Percentiles rank a stretch among this genome's conserved stretches.
These are phyloP conservation scores for Penicillium janthinellum DNA, from an alignment of 2,329 filamentous ascomycete genomes.

Conservation along the genomic window DNA sequence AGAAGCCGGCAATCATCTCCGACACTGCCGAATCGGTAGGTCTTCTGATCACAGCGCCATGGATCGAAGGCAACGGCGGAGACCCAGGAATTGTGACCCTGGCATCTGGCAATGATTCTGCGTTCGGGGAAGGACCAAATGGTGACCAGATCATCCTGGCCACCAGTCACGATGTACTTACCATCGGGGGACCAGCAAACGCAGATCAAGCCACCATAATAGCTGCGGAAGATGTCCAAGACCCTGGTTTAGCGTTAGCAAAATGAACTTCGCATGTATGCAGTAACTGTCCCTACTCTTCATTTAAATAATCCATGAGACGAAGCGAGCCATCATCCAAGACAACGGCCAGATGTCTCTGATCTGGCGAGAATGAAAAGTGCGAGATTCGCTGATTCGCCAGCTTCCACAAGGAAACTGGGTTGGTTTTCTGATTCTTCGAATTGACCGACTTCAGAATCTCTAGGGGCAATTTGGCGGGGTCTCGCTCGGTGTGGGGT, in stretches of 20 bases:
- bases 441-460: constrained; percentile 92
- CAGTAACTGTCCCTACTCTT: constrained; percentile 67
- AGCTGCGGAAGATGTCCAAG: constrained; percentile 83
- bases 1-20: constrained; percentile 89
- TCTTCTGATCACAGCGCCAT: constrained; percentile 93
- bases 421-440: constrained; percentile 89
- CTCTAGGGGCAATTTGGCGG: constrained; percentile 54
- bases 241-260: constrained; percentile 57
- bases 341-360: constrained; percentile 81
- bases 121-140: constrained; percentile 91
- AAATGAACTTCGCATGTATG: not conserved
- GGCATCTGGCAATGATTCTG: constrained; percentile 84
- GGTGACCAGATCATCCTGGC: constrained; percentile 92
- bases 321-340: constrained; percentile 88
- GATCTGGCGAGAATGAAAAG: constrained; percentile 90
- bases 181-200: constrained; percentile 98
- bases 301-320: constrained; percentile 87
- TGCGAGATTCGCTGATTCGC: constrained; percentile 89
- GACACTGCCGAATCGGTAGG: constrained; percentile 93
- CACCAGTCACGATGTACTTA: constrained; percentile 91
- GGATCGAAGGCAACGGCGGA: constrained; percentile 92
- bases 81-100: constrained; percentile 95
- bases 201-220: constrained; percentile 90
- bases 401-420: constrained; percentile 87
- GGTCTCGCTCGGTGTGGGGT: constrained; percentile 36